Percentiles rank a stretch among this genome's conserved stretches.
phyloP scores from a whole-genome alignment of 495 filamentous ascomycete species.

The Trichoderma reesei region DNA sequence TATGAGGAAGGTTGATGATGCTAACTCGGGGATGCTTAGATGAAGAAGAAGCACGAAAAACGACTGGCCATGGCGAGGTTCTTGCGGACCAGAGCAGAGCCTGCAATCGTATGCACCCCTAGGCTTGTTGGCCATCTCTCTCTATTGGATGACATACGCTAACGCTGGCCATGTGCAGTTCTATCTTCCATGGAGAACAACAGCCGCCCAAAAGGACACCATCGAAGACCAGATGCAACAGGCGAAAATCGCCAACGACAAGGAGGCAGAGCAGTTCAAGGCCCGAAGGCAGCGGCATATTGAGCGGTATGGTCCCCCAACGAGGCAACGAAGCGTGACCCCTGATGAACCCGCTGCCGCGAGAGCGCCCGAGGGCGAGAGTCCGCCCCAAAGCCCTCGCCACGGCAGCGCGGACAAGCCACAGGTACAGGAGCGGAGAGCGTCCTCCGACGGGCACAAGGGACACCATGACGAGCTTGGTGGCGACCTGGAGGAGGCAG shows the following conservation, averaged over 20 bases:
- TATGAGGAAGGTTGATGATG: not conserved
- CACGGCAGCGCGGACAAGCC: conserved; percentile 5
- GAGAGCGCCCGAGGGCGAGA: conserved; percentile 10
- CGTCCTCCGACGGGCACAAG: conserved; percentile 29
- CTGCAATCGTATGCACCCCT: conserved; percentile 57
- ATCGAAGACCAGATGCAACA: conserved; percentile 39
- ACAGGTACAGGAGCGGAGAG: conserved; percentile 10
- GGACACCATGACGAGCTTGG: conserved; percentile 50
- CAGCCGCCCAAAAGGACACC: conserved; percentile 37
- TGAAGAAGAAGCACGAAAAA: conserved; percentile 66
- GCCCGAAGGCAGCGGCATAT: conserved; percentile 25
- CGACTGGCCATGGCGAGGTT: conserved; percentile 64
- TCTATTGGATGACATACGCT: conserved; percentile 11
- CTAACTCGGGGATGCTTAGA: conserved; percentile 44
- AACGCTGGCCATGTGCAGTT: conserved; percentile 44
- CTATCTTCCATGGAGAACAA: conserved; percentile 80
- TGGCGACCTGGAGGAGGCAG: conserved; percentile 61
- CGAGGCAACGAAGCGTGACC: conserved; percentile 10
- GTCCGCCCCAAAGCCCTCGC: conserved; percentile 19
- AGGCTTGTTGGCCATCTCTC: conserved; percentile 14
- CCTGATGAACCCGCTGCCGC: conserved; percentile 3
- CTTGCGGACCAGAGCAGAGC: conserved; percentile 62
- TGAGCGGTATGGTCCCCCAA: conserved; percentile 19
- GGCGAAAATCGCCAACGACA: conserved; percentile 35
- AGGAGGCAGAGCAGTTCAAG: conserved; percentile 35